These are phyloP conservation scores for Dryas alaskensis DNA, from an alignment of 306 rosid genomes.

Conservation along the genomic window DNA sequence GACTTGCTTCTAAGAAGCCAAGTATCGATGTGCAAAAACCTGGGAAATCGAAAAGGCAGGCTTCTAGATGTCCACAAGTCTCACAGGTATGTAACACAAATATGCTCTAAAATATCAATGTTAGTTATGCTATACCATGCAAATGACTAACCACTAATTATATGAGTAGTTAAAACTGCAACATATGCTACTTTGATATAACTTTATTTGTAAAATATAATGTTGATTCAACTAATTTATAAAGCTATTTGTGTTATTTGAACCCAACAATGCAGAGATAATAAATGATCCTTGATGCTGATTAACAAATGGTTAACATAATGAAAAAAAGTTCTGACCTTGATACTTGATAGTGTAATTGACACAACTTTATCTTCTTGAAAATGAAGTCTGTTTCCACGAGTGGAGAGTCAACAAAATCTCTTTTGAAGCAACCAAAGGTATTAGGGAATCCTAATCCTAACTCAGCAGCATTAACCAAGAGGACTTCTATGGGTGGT, in stretches of 20 bases:
- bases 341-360: slow-evolving; percentile 8
- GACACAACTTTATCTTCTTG: slow-evolving; percentile 23
- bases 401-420: slow-evolving; percentile 41
- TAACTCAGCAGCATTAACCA: slow-evolving; percentile 48
- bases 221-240: background rate
- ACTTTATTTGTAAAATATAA: background rate
- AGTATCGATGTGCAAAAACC: slow-evolving; percentile 44
- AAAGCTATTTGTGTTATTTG: background rate
- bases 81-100: slow-evolving; percentile 50
- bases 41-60: slow-evolving; percentile 49
- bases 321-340: background rate
- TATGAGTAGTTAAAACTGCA: background rate
- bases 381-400: slow-evolving; percentile 41
- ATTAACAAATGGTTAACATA: background rate
- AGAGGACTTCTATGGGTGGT: slow-evolving; percentile 65
- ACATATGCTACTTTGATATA: background rate
- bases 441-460: slow-evolving; percentile 45
- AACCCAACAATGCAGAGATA: background rate
- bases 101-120: background rate
- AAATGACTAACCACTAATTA: background rate
- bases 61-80: slow-evolving; percentile 42
- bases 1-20: slow-evolving; percentile 49
- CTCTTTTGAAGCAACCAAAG: slow-evolving; percentile 56
- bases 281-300: background rate
- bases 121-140: background rate